Evolutionary conservation across 768 basidiomycete genomes (phyloP).

Genomic region (Leccinum subtestaceum): DNA sequence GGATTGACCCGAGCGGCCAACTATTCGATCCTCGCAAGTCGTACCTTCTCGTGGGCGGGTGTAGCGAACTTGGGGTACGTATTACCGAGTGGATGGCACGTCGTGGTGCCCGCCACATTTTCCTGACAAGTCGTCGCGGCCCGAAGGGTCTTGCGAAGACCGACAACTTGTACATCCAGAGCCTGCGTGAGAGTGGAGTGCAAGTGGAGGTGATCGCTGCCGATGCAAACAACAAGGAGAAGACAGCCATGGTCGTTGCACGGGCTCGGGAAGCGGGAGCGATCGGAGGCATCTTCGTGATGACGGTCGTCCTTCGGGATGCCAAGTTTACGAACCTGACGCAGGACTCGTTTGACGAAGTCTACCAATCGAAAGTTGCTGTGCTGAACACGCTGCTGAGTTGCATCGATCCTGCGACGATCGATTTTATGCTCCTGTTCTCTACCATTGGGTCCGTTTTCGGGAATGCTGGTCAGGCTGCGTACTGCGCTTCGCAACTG

Average conservation of each 20-base stretch:
- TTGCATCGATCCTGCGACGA: slow-evolving; percentile 14
- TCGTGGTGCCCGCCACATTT: slow-evolving; percentile 32
- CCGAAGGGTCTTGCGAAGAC: slow-evolving; percentile 16
- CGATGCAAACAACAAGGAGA: slow-evolving; percentile 21
- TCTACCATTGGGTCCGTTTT: slow-evolving; percentile 36
- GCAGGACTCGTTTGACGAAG: slow-evolving; percentile 29
- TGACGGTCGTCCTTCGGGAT: slow-evolving; percentile 36
- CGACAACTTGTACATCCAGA: slow-evolving; percentile 30
- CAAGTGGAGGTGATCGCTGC: slow-evolving; percentile 29
- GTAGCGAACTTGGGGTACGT: slow-evolving; percentile 24
- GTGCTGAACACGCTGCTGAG: slow-evolving; percentile 17
- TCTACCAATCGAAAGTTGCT: slow-evolving; percentile 23
- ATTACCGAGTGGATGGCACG: slow-evolving; percentile 35
- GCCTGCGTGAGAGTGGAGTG: slow-evolving; percentile 22
- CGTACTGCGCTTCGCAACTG: slow-evolving; percentile 21
- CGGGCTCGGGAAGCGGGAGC: slow-evolving; percentile 22
- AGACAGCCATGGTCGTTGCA: slow-evolving; percentile 25
- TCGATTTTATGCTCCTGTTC: slow-evolving; percentile 35
- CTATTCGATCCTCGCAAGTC: slow-evolving; percentile 31
- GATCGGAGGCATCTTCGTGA: slow-evolving; percentile 33
- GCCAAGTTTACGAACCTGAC: slow-evolving; percentile 34
- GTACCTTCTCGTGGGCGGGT: slow-evolving; percentile 21
- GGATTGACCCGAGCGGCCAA: slow-evolving; percentile 26
- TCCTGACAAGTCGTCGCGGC: slow-evolving; percentile 30
- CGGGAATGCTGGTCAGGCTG: slow-evolving; percentile 27